A percentile compares a stretch with the other conserved stretches of the same genome.
Evolutionary conservation across 106 monocot species (phyloP).

Genomic region (Vanilla planifolia): DNA sequence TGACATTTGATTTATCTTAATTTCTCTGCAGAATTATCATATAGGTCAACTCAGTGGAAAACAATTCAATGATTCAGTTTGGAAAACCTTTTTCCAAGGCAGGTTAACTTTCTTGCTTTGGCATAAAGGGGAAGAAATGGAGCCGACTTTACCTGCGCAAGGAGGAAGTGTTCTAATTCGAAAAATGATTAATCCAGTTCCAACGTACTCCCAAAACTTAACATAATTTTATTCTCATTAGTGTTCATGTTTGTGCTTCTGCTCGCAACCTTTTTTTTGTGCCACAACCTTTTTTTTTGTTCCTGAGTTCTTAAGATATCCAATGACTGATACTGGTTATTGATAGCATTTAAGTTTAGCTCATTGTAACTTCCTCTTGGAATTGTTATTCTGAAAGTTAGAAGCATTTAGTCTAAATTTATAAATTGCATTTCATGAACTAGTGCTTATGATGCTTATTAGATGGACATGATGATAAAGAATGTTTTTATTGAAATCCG

Average conservation of each 20-base stretch:
- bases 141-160: slow-evolving; percentile 41
- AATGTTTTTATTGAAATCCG: no score
- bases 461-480: no score
- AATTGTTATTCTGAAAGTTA: no score
- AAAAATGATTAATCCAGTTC: slow-evolving; percentile 59
- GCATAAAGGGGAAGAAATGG: slow-evolving; percentile 81
- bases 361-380: background rate
- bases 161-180: slow-evolving; percentile 77
- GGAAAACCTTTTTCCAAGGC: slow-evolving; percentile 86
- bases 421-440: no score
- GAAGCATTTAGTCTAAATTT: no score
- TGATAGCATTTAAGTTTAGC: background rate
- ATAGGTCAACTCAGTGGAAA: slow-evolving; percentile 69
- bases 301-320: background rate
- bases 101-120: slow-evolving; percentile 81
- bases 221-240: background rate
- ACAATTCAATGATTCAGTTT: slow-evolving; percentile 63
- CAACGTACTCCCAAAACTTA: slow-evolving; percentile 39
- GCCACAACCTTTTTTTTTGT: background rate
- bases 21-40: slow-evolving; percentile 56
- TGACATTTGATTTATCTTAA: slow-evolving; percentile 1
- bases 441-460: no score
- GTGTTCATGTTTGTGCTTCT: background rate
- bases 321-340: background rate
- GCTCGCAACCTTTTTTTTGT: background rate